These are phyloP conservation scores for Microcyclosporella mali DNA, from an alignment of 2,329 filamentous ascomycete species.

Conservation along the genomic window DNA sequence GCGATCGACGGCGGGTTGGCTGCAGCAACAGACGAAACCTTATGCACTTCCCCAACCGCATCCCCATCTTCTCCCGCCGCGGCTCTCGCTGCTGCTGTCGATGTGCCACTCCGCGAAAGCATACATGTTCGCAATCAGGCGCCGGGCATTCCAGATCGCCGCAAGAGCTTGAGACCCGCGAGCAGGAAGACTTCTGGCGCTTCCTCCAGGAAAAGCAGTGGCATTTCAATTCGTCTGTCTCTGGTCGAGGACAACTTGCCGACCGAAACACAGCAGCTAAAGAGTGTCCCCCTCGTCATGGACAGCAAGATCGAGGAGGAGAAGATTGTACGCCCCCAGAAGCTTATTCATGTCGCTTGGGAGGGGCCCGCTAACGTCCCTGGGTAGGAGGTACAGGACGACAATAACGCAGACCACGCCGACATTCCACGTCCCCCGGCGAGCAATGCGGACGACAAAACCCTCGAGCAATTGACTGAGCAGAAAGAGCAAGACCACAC, in stretches of 20 bases:
- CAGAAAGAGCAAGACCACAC: neutral
- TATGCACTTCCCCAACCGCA: neutral
- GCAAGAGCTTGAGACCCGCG: conserved; percentile 19
- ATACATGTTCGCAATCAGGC: conserved; percentile 20
- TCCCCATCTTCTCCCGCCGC: no score
- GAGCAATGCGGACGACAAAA: conserved; percentile 3
- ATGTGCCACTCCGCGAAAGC: neutral
- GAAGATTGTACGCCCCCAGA: no score
- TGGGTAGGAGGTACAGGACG: conserved; percentile 15
- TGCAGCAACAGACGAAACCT: neutral
- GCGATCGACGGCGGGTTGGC: neutral
- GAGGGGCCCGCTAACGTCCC: no score
- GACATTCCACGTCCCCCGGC: neutral
- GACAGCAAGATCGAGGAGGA: no score
- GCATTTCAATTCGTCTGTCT: conserved; percentile 13
- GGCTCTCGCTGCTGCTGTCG: neutral
- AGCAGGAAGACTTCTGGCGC: neutral
- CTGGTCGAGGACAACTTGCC: neutral
- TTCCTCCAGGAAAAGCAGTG: conserved; percentile 12
- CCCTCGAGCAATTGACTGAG: neutral
- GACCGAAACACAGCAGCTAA: no score
- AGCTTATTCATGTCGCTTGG: no score
- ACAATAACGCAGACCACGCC: conserved; percentile 14
- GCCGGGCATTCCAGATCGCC: conserved; percentile 25
- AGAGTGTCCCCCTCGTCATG: no score